These are phyloP conservation scores for Tripterygium wilfordii DNA, from an alignment of 177 flowering plant genomes.

Conservation along the genomic window DNA sequence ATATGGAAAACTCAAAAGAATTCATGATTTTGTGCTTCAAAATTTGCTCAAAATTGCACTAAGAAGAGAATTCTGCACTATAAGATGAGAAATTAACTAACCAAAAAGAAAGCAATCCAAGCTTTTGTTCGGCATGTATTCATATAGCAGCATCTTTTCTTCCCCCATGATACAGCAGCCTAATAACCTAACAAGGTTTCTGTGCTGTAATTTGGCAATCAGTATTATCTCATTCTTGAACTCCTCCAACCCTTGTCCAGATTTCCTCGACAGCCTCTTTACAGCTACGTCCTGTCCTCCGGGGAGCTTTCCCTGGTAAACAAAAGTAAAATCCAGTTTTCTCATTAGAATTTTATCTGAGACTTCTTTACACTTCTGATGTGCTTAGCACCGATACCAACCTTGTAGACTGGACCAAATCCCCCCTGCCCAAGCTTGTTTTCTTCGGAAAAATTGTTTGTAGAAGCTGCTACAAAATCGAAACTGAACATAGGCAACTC, in stretches of 20 bases:
- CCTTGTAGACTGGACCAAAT: constrained; percentile 73
- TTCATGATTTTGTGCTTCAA: too few species aligned
- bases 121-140: constrained; percentile 77
- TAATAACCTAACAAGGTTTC: constrained; percentile 53
- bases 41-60: too few species aligned
- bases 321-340: background rate
- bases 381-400: constrained; percentile 1
- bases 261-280: constrained; percentile 56
- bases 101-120: constrained; percentile 61
- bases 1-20: too few species aligned
- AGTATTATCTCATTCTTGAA: constrained; percentile 60
- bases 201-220: constrained; percentile 59
- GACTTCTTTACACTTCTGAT: background rate
- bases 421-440: constrained; percentile 82
- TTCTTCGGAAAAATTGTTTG: constrained; percentile 45
- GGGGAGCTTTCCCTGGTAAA: constrained; percentile 39
- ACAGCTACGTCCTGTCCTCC: constrained; percentile 59
- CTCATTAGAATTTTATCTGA: background rate
- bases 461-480: constrained; percentile 40
- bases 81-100: constrained; percentile 9
- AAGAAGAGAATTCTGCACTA: background rate
- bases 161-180: constrained; percentile 57
- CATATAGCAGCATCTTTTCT: constrained; percentile 66
- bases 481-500: constrained; percentile 48
- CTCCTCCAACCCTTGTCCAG: constrained; percentile 70